Base-by-base conservation (phyloP, 202 grass and related monocot species). In the Panicum virgatum region DNA sequence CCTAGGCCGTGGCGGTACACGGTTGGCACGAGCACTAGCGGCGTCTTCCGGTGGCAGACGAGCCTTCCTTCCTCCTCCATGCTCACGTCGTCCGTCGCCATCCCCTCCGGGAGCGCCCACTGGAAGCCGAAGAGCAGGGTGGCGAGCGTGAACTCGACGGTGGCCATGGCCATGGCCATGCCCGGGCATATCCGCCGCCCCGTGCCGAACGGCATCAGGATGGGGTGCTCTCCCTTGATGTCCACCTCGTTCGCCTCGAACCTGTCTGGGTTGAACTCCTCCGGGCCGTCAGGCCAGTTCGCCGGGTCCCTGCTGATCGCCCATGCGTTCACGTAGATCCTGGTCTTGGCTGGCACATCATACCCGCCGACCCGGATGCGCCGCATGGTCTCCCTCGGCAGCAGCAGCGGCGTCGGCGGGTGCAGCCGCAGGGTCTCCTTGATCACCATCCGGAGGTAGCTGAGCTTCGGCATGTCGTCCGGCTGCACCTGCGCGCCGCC, bases 391-490 rank as follows among this genome's bases (percentile, higher is more conserved):
- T 92, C 76, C n/a, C 80, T 50, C 2, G 83, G 53, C 5, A 89
- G 3, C 0, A 92, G 75, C 7, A 92, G 64, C 4, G 83, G 60
- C 14, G 13, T 69, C 6, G 90, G 74, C 0, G 90, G 79, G 40
- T 86, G 86, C 27, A 89, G 37, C n/a, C n/a, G n/a, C n/a, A n/a
- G n/a, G n/a, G 83, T 81, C 73, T 92, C 86, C 70, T 85, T 91
- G 14, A 88, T 22, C 37, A 85, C 69, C 59, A 43, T 54, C 54
- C 80, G 75, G 27, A 92, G 62, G 50, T 92, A 92, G 6, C 5
- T 3, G 4, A 92, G 73, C 59, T 77, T 72, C 6, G 62, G 54
- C 8, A 87, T 36, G 57, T 84, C 83, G 0, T 66, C 71, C 3
- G 65, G 65, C 5, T 57, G 22, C n/a, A 87, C 90, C 32, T 46